These are phyloP conservation scores for Aspergillus flavus DNA, from an alignment of 2,329 filamentous ascomycete genomes.

Conservation along the genomic window DNA sequence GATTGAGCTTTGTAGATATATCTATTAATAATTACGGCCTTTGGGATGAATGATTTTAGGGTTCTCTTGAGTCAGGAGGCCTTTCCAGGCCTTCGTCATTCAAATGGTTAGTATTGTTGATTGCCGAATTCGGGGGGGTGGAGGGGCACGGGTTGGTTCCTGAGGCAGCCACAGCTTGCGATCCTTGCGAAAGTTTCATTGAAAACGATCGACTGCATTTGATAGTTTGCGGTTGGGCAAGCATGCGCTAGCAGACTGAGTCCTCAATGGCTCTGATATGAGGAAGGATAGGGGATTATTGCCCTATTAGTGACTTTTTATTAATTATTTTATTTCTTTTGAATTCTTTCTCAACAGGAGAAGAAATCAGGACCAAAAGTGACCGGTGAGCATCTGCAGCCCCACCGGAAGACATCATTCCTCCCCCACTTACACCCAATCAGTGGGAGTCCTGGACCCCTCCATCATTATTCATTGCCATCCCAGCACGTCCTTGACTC, in stretches of 20 bases:
- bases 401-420: constrained; percentile 37
- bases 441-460: constrained; percentile 13
- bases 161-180: background rate
- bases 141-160: background rate
- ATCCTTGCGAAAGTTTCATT: background rate
- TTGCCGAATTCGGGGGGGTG: background rate
- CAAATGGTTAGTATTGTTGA: background rate
- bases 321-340: background rate
- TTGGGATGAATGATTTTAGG: background rate
- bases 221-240: background rate
- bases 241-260: no score
- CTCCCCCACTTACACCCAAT: constrained; percentile 29
- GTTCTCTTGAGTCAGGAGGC: background rate
- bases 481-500: constrained; percentile 16
- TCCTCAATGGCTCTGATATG: background rate
- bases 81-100: background rate
- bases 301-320: background rate
- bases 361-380: background rate
- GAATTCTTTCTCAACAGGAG: background rate
- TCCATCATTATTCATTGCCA: constrained; percentile 17
- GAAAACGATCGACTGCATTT: background rate
- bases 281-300: background rate
- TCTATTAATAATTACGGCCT: background rate
- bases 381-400: constrained; percentile 9
- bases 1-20: background rate